A percentile compares a stretch with the other conserved stretches of the same genome.
Evolutionary conservation across 306 rosid genomes (phyloP).

Genomic region (Medicago lupulina): DNA sequence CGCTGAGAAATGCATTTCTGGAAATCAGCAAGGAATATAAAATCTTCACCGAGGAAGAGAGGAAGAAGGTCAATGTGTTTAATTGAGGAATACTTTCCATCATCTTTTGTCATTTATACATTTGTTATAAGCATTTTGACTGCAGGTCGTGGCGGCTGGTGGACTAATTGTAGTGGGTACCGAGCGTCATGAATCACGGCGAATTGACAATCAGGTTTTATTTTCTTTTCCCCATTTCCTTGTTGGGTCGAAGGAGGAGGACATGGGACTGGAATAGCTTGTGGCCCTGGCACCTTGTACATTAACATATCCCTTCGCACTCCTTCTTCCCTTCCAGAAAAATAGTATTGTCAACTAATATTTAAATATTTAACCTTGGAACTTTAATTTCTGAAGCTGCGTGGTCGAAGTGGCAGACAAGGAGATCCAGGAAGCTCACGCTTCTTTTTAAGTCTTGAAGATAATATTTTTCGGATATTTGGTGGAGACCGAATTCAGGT

Average conservation of each 20-base stretch:
- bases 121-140: conserved; percentile 34
- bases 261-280: too few species aligned
- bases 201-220: conserved; percentile 94
- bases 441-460: conserved; percentile 96
- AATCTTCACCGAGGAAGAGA: conserved; percentile 87
- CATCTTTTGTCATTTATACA: conserved; percentile 29
- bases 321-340: conserved; percentile 2
- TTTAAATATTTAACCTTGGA: conserved; percentile 32
- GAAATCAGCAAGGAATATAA: conserved; percentile 85
- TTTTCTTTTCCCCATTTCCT: conserved; percentile 34
- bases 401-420: conserved; percentile 97
- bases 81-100: conserved; percentile 29
- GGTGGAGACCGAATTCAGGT: conserved; percentile 99
- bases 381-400: conserved; percentile 61
- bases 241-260: background rate
- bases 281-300: too few species aligned
- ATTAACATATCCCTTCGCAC: conserved; percentile 21
- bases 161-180: conserved; percentile 96
- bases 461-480: conserved; percentile 92
- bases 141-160: conserved; percentile 94
- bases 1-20: conserved; percentile 76
- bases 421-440: conserved; percentile 99
- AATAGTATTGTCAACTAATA: conserved; percentile 27
- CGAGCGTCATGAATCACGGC: conserved; percentile 95
- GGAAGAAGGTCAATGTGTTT: conserved; percentile 67